Evolutionary conservation across 2,329 filamentous ascomycete genomes (phyloP).

Genomic region (Alternaria gaisen): DNA sequence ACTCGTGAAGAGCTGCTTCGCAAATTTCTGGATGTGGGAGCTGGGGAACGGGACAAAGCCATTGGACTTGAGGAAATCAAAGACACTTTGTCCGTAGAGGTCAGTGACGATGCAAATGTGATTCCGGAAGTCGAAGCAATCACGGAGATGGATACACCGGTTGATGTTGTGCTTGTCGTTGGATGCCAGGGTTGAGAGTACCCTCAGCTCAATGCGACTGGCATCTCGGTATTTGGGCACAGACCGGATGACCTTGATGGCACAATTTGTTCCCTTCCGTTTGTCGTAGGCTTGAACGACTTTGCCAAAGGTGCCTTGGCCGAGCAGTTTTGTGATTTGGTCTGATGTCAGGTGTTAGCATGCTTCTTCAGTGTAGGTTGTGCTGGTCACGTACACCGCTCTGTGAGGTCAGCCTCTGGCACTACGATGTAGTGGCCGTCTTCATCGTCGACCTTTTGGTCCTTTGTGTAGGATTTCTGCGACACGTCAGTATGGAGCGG

Average conservation of each 20-base stretch:
- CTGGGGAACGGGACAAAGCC: constrained; percentile 96
- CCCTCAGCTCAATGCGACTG: constrained; percentile 90
- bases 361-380: background rate
- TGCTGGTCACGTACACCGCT: constrained; percentile 75
- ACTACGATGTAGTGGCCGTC: constrained; percentile 97
- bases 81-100: constrained; percentile 90
- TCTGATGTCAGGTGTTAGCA: constrained; percentile 63
- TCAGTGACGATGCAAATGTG: constrained; percentile 90
- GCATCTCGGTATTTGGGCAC: constrained; percentile 99
- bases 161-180: constrained; percentile 94
- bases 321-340: constrained; percentile 86
- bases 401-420: constrained; percentile 83
- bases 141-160: constrained; percentile 93
- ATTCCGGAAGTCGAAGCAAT: constrained; percentile 96
- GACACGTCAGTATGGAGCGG: constrained; percentile 23
- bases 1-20: constrained; percentile 94
- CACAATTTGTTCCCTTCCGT: constrained; percentile 79
- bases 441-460: constrained; percentile 88
- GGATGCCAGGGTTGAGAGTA: constrained; percentile 87
- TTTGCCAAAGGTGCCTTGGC: constrained; percentile 98
- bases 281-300: constrained; percentile 92
- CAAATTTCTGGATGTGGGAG: constrained; percentile 97
- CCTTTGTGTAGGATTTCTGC: constrained; percentile 58
- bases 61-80: constrained; percentile 97
- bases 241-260: constrained; percentile 97